These are phyloP conservation scores for Petasospora fabianii DNA, from an alignment of 1,139 yeast genomes.

Conservation along the genomic window DNA sequence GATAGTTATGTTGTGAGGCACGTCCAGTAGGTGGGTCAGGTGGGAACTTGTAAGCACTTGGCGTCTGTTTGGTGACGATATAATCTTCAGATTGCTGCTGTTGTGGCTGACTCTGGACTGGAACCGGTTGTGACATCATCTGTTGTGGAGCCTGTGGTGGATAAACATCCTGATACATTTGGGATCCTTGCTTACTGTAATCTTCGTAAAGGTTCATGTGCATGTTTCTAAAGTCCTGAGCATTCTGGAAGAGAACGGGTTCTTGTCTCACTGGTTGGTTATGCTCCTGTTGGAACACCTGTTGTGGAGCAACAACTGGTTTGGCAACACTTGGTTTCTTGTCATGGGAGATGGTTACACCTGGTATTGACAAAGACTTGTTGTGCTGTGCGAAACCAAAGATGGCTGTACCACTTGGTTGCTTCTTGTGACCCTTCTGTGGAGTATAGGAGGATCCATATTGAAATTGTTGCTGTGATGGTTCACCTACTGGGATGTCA, in stretches of 20 bases:
- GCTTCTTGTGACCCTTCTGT: constrained; percentile 30
- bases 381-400: constrained; percentile 58
- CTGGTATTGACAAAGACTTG: constrained; percentile 37
- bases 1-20: constrained; percentile 1
- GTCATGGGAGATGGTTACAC: constrained; percentile 10
- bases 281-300: constrained; percentile 15
- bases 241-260: constrained; percentile 12
- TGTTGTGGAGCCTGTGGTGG: constrained; percentile 9
- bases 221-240: constrained; percentile 12
- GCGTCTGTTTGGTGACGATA: constrained; percentile 35
- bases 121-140: constrained; percentile 1
- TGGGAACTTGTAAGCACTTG: constrained; percentile 47
- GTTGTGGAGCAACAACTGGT: constrained; percentile 19
- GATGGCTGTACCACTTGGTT: constrained; percentile 58
- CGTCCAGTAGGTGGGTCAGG: constrained; percentile 19
- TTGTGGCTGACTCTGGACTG: constrained; percentile 1
- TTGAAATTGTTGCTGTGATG: too few relatives aligned
- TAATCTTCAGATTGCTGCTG: constrained; percentile 11
- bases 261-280: constrained; percentile 13
- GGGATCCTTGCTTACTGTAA: neutral
- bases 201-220: constrained; percentile 5
- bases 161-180: constrained; percentile 8
- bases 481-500: constrained; percentile 26
- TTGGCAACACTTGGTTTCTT: constrained; percentile 7
- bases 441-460: constrained; percentile 3